Percentiles rank a stretch among this genome's conserved stretches.
These are phyloP conservation scores for Aureobasidium sp. DNA, from an alignment of 2,329 filamentous ascomycete genomes.

Conservation along the genomic window DNA sequence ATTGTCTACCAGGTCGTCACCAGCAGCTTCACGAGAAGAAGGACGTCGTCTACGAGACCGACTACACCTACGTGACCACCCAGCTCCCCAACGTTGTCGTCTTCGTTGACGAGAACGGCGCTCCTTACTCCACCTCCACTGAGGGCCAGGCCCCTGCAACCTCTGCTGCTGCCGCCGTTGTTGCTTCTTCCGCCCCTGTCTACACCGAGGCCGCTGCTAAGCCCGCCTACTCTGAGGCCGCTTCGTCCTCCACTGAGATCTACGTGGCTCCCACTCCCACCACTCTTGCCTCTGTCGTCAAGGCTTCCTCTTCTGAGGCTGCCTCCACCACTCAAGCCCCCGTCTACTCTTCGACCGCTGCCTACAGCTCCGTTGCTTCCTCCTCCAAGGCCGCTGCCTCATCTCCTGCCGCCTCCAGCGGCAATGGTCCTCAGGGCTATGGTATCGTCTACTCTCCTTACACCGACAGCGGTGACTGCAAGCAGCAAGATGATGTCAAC, in stretches of 20 bases:
- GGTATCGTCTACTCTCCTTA: constrained; percentile 55
- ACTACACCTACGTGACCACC: constrained; percentile 31
- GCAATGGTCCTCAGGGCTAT: constrained; percentile 22
- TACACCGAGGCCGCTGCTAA: constrained; percentile 15
- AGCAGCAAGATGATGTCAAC: constrained; percentile 53
- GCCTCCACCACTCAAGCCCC: constrained; percentile 5
- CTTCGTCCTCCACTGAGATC: constrained; percentile 8
- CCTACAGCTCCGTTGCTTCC: constrained; percentile 16
- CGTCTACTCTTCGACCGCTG: neutral
- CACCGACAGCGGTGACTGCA: constrained; percentile 53
- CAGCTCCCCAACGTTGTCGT: constrained; percentile 45
- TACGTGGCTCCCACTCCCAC: constrained; percentile 10
- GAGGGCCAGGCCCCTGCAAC: constrained; percentile 10
- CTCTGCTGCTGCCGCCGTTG: constrained; percentile 13
- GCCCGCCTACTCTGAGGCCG: constrained; percentile 17
- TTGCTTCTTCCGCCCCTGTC: constrained; percentile 14
- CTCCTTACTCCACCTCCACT: constrained; percentile 34
- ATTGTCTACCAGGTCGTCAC: constrained; percentile 21
- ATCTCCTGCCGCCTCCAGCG: constrained; percentile 18
- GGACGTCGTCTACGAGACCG: constrained; percentile 26
- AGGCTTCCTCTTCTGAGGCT: constrained; percentile 18
- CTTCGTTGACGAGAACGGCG: constrained; percentile 52
- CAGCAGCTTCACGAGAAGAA: constrained; percentile 30
- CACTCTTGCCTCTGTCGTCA: constrained; percentile 17
- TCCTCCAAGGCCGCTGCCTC: constrained; percentile 16